Conservation (phyloP, 129 eudicot genomes). For the Artemisia argyi region DNA sequence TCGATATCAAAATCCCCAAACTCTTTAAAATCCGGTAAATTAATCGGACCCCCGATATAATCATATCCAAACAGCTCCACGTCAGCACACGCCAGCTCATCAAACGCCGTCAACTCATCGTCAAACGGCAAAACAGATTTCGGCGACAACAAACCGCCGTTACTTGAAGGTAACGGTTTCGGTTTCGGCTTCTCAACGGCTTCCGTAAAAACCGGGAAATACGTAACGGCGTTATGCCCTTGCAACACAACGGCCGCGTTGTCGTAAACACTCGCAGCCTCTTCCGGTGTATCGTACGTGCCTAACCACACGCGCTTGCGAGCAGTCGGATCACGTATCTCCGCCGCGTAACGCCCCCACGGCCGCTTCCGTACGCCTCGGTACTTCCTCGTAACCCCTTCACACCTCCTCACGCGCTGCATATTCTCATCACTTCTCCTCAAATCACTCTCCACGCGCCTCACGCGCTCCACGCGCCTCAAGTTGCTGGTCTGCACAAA, state of each 20-base stretch:
- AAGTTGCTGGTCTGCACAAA: background rate
- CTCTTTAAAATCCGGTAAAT: slow-evolving; percentile 27
- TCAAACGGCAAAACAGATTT: slow-evolving; percentile 54
- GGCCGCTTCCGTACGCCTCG: slow-evolving; percentile 67
- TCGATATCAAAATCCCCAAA: slow-evolving; percentile 58
- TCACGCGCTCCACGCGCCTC: slow-evolving; percentile 4
- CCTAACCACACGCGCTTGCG: slow-evolving; percentile 72
- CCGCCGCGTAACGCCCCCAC: slow-evolving; percentile 85
- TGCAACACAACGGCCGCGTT: slow-evolving; percentile 54
- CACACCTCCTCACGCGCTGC: slow-evolving; percentile 9
- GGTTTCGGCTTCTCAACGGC: slow-evolving; percentile 12
- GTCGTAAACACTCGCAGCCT: slow-evolving; percentile 71
- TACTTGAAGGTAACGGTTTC: background rate
- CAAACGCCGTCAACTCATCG: slow-evolving; percentile 47
- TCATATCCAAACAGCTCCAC: slow-evolving; percentile 48
- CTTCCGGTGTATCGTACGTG: slow-evolving; percentile 72
- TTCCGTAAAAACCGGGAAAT: slow-evolving; percentile 42
- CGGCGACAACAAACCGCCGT: slow-evolving; percentile 49
- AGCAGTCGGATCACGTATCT: slow-evolving; percentile 64
- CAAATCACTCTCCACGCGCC: background rate
- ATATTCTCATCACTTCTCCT: background rate
- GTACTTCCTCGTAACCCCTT: slow-evolving; percentile 32
- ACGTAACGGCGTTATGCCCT: slow-evolving; percentile 64
- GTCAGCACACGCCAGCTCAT: slow-evolving; percentile 32
- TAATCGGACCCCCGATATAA: slow-evolving; percentile 21